Base-by-base conservation (phyloP, 371 early-diverging fungal species). In the Mucor racemosus region DNA sequence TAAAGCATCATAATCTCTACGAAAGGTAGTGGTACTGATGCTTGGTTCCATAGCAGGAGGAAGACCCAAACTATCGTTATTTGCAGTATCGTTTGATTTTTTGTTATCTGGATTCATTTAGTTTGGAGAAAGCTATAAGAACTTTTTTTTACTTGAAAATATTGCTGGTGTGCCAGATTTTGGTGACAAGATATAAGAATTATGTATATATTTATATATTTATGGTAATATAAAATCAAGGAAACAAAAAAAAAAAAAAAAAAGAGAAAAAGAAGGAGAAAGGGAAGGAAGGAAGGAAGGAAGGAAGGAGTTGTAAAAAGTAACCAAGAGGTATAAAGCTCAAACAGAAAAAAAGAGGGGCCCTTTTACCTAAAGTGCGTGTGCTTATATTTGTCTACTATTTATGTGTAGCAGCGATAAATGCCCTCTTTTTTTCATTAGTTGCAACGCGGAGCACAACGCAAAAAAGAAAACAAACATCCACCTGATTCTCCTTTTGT, bases 1-100 rank as follows among this genome's bases (percentile, higher is more conserved):
- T 39, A 85, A 72, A 33, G 81, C 78, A 62, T 85, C 88, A 70
- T 88, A 88, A 64, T 88, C 82, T 69, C 77, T 71, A 17, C 79
- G 81, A 74, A 84, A 84, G 9, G 79, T 75, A 46, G 60, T 75
- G 19, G 75, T 75, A 54, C 84, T 81, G n/a, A 64, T 39, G 34
- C 80, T 82, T 50, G 66, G 71, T 50, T 79, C 71, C 78, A 80
- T 77, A 19, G 19, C 60, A 26, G 66, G 70, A 17, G 59, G 19
- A 36, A 21, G 53, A 4, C 26, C 53, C 0, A 53, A 26, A 53
- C 53, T 31, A 14, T 21, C 26, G 13, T 21, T 53, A 14, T 31
- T 53, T 53, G 31, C 14, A 21, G 26, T 31, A 31, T 53, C 31
- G 53, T 53, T 53, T 31, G 26, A 53, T 8, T 53, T 53, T 53